Percentiles rank a stretch among this genome's conserved stretches.
These are phyloP conservation scores for Ophiostoma sp. DNA, from an alignment of 2,329 filamentous ascomycete genomes.

Conservation along the genomic window DNA sequence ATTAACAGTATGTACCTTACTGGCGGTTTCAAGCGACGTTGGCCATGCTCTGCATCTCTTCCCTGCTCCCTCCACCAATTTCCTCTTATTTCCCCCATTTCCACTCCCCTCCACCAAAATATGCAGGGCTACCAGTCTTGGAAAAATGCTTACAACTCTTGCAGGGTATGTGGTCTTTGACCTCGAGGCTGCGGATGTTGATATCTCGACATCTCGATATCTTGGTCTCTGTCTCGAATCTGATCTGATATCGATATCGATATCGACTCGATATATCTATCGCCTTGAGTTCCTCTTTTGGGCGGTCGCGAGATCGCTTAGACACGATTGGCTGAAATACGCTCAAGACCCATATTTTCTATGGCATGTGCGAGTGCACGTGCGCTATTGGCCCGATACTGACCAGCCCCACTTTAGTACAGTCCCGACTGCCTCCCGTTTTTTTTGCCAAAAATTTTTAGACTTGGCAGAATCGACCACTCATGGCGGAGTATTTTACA, in stretches of 20 bases:
- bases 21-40: no score
- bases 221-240: no score
- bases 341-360: background rate
- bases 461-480: constrained; percentile 16
- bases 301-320: constrained; percentile 13
- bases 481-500: background rate
- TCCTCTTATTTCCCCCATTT: background rate
- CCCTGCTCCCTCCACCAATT: no score
- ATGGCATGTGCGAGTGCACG: background rate
- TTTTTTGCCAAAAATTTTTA: constrained; percentile 19
- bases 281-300: constrained; percentile 3
- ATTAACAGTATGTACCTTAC: no score
- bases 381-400: background rate
- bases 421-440: background rate
- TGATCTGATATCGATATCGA: background rate
- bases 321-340: background rate
- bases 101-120: background rate
- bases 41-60: background rate
- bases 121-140: background rate
- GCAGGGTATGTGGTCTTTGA: background rate
- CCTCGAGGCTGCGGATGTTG: background rate
- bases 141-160: background rate
- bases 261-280: no score
- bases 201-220: background rate
- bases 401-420: background rate